These are phyloP conservation scores for Chrysosporium keratinophilum DNA, from an alignment of 2,329 filamentous ascomycete genomes.

Conservation along the genomic window DNA sequence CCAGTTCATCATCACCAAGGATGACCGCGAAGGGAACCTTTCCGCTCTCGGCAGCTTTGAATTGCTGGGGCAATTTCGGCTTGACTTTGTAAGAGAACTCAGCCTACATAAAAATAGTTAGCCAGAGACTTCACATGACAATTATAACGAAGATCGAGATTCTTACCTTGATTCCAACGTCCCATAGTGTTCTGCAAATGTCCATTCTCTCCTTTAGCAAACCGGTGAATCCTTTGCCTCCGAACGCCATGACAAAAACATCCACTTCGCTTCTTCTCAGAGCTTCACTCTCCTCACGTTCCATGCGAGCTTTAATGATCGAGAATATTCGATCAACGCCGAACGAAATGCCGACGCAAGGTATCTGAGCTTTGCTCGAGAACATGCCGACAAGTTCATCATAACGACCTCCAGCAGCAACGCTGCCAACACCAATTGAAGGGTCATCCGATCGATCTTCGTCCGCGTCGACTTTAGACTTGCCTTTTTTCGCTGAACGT, in stretches of 20 bases:
- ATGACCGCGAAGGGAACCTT: conserved; percentile 80
- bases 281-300: conserved; percentile 44
- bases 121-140: conserved; percentile 4
- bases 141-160: neutral
- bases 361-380: conserved; percentile 70
- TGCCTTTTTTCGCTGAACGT: conserved; percentile 43
- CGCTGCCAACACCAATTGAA: conserved; percentile 72
- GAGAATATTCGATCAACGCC: conserved; percentile 93
- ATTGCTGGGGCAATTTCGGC: conserved; percentile 78
- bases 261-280: conserved; percentile 67
- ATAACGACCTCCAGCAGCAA: conserved; percentile 83
- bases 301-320: conserved; percentile 70
- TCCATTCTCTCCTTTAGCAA: conserved; percentile 75
- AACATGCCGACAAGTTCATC: conserved; percentile 95
- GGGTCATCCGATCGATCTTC: conserved; percentile 68
- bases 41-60: conserved; percentile 74
- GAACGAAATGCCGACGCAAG: conserved; percentile 86
- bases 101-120: conserved; percentile 41
- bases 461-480: conserved; percentile 42
- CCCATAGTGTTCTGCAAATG: conserved; percentile 67
- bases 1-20: conserved; percentile 80
- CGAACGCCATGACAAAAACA: conserved; percentile 91
- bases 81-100: conserved; percentile 87
- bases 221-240: conserved; percentile 71
- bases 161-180: conserved; percentile 68